phyloP scores from a whole-genome alignment of 2,329 filamentous ascomycete species.

The Exophiala sideris region DNA sequence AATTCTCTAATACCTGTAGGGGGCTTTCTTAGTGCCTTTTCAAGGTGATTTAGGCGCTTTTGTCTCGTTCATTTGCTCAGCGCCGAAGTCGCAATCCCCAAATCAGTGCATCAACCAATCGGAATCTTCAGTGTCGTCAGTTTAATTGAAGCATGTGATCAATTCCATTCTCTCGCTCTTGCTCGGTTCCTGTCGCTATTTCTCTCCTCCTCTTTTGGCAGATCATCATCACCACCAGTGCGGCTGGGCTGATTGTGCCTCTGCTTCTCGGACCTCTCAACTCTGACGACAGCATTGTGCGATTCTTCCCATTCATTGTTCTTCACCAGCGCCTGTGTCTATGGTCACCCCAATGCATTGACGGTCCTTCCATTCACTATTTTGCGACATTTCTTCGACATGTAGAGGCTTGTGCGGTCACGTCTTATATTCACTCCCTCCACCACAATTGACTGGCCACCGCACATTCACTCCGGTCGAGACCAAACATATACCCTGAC shows the following conservation, averaged over 20 bases:
- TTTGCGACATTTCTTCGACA: background rate
- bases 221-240: background rate
- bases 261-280: background rate
- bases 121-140: background rate
- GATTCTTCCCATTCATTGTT: background rate
- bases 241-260: background rate
- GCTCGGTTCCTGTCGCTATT: background rate
- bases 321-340: background rate
- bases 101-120: background rate
- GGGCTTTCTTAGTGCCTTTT: background rate
- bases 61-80: background rate
- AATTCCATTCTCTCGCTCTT: slow-evolving; percentile 1
- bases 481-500: background rate
- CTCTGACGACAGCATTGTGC: background rate
- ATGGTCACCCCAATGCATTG: background rate
- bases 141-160: slow-evolving; percentile 15
- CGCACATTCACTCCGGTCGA: background rate
- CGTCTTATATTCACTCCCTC: background rate
- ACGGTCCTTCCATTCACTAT: background rate
- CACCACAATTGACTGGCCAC: background rate
- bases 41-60: background rate
- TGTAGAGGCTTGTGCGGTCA: background rate
- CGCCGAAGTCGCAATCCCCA: background rate
- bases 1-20: too few relatives aligned
- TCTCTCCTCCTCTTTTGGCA: background rate